Percentiles rank a stretch among this genome's conserved stretches.
phyloP scores from a whole-genome alignment of 805 yeast species.

The Cyberlindnera veronae region DNA sequence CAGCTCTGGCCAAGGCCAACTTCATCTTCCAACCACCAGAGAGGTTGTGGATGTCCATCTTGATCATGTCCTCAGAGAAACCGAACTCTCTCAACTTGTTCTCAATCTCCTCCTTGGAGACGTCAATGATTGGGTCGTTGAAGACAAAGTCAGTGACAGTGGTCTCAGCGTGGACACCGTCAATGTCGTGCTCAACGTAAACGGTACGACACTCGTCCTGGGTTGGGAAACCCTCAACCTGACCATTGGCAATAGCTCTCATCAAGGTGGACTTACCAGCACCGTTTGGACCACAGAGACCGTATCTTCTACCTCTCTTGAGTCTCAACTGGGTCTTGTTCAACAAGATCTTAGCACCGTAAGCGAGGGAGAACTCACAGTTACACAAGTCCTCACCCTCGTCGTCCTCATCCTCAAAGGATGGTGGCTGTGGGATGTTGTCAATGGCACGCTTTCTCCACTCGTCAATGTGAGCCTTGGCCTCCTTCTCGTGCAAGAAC shows the following conservation, averaged over 20 bases:
- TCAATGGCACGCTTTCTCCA: conserved; percentile 95
- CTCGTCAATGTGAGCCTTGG: conserved; percentile 87
- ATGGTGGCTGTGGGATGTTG: conserved; percentile 96
- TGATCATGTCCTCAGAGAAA: conserved; percentile 91
- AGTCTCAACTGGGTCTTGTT: conserved; percentile 99
- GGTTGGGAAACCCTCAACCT: conserved; percentile 99
- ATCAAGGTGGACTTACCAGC: conserved; percentile 99
- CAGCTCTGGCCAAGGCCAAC: conserved; percentile 99
- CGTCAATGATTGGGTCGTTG: conserved; percentile 65
- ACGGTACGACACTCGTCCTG: conserved; percentile 99
- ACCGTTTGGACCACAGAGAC: conserved; percentile 99
- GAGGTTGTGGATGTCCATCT: conserved; percentile 90
- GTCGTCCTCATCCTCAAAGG: conserved; percentile 94
- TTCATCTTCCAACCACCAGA: conserved; percentile 99
- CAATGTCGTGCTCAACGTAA: conserved; percentile 99
- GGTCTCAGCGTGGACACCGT: conserved; percentile 96
- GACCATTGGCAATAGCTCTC: conserved; percentile 97
- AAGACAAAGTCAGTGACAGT: conserved; percentile 89
- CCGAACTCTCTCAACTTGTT: conserved; percentile 84
- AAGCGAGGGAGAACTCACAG: conserved; percentile 99
- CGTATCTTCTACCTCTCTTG: conserved; percentile 98
- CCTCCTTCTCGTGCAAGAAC: conserved; percentile 89
- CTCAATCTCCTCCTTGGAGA: conserved; percentile 62
- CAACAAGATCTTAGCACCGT: conserved; percentile 99
- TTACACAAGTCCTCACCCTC: conserved; percentile 99